A percentile compares a stretch with the other conserved stretches of the same genome.
These are phyloP conservation scores for Leavenworthia alabamica DNA, from an alignment of 345 rosid genomes.

Conservation along the genomic window DNA sequence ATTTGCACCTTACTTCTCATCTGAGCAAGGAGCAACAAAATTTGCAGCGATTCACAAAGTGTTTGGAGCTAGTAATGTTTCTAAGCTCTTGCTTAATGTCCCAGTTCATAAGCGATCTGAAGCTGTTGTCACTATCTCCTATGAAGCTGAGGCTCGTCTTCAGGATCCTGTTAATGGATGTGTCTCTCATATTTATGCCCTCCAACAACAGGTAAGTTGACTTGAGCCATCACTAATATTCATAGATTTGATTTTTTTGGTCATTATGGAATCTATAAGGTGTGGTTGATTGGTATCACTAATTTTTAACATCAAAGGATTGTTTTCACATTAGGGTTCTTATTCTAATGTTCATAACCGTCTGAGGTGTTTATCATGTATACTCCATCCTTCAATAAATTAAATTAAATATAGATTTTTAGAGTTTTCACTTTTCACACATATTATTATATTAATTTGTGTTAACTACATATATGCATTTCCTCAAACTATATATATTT, in stretches of 20 bases:
- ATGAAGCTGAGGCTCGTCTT: constrained; percentile 59
- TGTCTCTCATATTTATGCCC: constrained; percentile 53
- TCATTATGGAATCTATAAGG: not conserved
- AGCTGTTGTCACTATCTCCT: constrained; percentile 55
- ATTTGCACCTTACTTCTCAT: constrained; percentile 48
- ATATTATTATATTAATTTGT: not conserved
- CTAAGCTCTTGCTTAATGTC: constrained; percentile 48
- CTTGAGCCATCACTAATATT: no score
- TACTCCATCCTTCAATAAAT: not conserved
- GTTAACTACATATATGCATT: not conserved
- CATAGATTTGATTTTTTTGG: not conserved
- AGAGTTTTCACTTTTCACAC: not conserved
- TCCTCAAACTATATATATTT: not conserved
- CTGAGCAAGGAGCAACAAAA: constrained; percentile 53
- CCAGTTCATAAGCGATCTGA: constrained; percentile 52
- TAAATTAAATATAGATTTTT: no score
- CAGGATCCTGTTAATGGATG: constrained; percentile 62
- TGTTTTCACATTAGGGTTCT: constrained; percentile 17
- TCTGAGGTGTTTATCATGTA: not conserved
- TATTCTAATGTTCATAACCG: not conserved
- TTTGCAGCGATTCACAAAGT: constrained; percentile 62
- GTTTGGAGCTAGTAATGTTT: constrained; percentile 63
- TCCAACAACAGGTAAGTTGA: constrained; percentile 54
- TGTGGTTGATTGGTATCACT: not conserved
- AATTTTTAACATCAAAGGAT: not conserved